These are phyloP conservation scores for Panaeolus cyanescens DNA, from an alignment of 768 basidiomycete genomes.

Conservation along the genomic window DNA sequence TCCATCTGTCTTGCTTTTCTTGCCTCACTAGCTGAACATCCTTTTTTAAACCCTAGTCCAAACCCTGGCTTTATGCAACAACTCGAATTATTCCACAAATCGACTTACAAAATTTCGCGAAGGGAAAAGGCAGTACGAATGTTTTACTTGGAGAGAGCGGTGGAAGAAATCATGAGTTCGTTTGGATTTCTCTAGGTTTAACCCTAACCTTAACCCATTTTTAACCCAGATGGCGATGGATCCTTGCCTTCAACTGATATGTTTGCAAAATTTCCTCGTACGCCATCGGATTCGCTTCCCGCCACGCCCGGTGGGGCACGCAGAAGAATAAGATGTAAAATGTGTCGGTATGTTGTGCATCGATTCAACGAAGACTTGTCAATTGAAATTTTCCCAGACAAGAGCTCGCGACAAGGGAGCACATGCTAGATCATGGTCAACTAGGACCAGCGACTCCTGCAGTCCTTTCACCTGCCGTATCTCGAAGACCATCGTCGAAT, in stretches of 20 bases:
- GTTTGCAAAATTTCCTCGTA: slow-evolving; percentile 74
- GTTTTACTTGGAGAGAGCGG: slow-evolving; percentile 81
- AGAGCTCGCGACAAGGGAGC: slow-evolving; percentile 87
- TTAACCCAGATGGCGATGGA: slow-evolving; percentile 70
- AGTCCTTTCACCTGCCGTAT: slow-evolving; percentile 45
- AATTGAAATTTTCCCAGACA: slow-evolving; percentile 43
- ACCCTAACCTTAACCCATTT: slow-evolving; percentile 15
- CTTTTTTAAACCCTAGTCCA: slow-evolving; percentile 57
- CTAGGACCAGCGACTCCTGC: slow-evolving; percentile 69
- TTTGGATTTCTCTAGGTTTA: slow-evolving; percentile 17
- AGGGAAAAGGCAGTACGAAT: slow-evolving; percentile 72
- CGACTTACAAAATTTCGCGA: slow-evolving; percentile 66
- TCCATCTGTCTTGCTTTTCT: not conserved
- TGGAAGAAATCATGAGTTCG: slow-evolving; percentile 80
- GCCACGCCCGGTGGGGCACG: slow-evolving; percentile 54
- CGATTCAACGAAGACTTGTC: not conserved
- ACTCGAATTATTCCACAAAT: slow-evolving; percentile 76
- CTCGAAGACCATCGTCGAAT: slow-evolving; percentile 38
- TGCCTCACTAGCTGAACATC: not conserved
- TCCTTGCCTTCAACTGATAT: slow-evolving; percentile 63
- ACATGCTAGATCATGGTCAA: slow-evolving; percentile 91
- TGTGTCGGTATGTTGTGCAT: slow-evolving; percentile 66
- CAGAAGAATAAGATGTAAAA: slow-evolving; percentile 83
- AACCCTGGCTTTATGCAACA: slow-evolving; percentile 83
- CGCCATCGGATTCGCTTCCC: slow-evolving; percentile 63